Percentiles rank a stretch among this genome's conserved stretches.
Conservation (phyloP, 2,329 filamentous ascomycete genomes). For the Cladophialophora carrionii region DNA sequence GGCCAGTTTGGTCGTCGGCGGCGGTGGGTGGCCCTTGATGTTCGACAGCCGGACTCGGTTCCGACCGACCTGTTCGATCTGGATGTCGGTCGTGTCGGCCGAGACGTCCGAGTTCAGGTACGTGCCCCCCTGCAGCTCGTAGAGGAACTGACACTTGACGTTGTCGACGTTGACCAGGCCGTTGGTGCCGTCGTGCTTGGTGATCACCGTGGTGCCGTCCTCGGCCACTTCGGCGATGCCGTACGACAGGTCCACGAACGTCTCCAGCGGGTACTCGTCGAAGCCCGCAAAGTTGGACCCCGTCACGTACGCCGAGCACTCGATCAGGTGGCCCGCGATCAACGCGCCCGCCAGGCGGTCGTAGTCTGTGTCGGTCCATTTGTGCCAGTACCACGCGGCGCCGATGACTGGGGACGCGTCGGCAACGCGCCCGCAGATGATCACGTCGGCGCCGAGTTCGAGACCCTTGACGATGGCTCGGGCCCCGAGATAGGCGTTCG, state of each 20-base stretch:
- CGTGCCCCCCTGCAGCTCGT: constrained; percentile 54
- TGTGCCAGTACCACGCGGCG: constrained; percentile 60
- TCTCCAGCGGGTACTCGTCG: constrained; percentile 45
- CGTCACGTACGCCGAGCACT: constrained; percentile 59
- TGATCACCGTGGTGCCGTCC: constrained; percentile 54
- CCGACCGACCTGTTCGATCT: constrained; percentile 44
- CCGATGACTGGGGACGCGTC: constrained; percentile 60
- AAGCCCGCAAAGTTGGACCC: constrained; percentile 61
- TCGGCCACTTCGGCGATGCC: constrained; percentile 56
- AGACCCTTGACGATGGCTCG: constrained; percentile 52
- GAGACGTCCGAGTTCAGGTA: constrained; percentile 54
- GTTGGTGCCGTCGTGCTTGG: constrained; percentile 53
- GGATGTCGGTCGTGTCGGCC: constrained; percentile 39
- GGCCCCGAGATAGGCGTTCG: constrained; percentile 59
- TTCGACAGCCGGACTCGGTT: constrained; percentile 45
- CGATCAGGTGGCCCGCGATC: constrained; percentile 58
- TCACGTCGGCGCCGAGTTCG: constrained; percentile 47
- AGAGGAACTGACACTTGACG: constrained; percentile 55
- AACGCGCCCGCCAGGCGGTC: constrained; percentile 57
- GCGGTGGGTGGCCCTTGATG: constrained; percentile 50
- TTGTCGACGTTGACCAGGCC: constrained; percentile 50
- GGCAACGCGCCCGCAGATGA: constrained; percentile 52
- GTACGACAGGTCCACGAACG: constrained; percentile 51
- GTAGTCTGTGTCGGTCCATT: constrained; percentile 55
- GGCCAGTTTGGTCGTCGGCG: constrained; percentile 58